These are phyloP conservation scores for Boletus pseudo-olivaceus DNA, from an alignment of 768 basidiomycete genomes.

Conservation along the genomic window DNA sequence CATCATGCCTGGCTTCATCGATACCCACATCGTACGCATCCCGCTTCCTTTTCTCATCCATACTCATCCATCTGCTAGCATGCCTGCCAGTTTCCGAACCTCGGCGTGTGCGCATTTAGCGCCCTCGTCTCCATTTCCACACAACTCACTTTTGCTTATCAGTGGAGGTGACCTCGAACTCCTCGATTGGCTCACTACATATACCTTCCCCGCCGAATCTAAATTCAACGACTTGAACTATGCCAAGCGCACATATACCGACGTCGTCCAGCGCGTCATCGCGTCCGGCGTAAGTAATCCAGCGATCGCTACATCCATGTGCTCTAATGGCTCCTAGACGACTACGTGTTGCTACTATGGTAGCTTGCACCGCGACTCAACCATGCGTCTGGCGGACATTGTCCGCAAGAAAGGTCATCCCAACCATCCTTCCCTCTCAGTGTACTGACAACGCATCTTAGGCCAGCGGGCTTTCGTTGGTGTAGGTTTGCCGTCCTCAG, in stretches of 20 bases:
- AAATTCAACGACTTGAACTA: conserved; percentile 68
- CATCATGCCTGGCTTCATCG: conserved; percentile 83
- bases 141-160: conserved; percentile 9
- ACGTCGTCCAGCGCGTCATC: conserved; percentile 69
- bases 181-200: conserved; percentile 78
- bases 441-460: conserved; percentile 20
- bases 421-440: not conserved
- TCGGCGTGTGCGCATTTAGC: conserved; percentile 31
- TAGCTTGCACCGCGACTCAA: conserved; percentile 74
- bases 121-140: not conserved
- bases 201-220: conserved; percentile 87
- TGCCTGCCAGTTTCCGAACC: conserved; percentile 42
- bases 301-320: not conserved
- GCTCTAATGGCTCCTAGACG: conserved; percentile 44
- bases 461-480: conserved; percentile 87
- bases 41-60: not conserved
- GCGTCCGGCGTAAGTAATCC: conserved; percentile 63
- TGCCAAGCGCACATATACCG: conserved; percentile 63
- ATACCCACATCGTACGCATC: conserved; percentile 80
- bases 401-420: conserved; percentile 55
- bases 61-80: conserved; percentile 23
- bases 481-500: conserved; percentile 41
- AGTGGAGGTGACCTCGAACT: conserved; percentile 86
- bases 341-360: conserved; percentile 94
- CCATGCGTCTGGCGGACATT: conserved; percentile 77